phyloP scores from a whole-genome alignment of 306 rosid species.

The Cicer arietinum region DNA sequence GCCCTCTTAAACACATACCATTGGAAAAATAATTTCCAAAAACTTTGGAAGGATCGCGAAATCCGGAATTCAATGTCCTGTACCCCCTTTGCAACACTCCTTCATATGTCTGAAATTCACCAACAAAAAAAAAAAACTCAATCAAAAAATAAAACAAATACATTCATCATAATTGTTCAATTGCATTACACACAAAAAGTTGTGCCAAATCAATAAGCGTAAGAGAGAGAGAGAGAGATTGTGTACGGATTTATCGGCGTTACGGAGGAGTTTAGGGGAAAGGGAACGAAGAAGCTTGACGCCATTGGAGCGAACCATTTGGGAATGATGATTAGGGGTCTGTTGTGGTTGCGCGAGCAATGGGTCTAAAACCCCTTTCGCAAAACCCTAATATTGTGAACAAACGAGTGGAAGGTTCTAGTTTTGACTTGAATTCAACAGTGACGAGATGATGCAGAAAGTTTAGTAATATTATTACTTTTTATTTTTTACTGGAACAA shows the following conservation, averaged over 20 bases:
- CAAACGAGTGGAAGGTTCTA: not conserved
- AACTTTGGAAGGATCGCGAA: conserved; percentile 47
- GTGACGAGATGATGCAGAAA: not conserved
- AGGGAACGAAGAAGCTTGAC: conserved; percentile 58
- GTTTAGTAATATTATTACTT: not conserved
- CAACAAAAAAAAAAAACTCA: not conserved
- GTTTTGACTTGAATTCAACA: not conserved
- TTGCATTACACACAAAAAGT: not conserved
- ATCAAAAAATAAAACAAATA: not conserved
- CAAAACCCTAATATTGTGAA: not conserved
- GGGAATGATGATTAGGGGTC: not conserved
- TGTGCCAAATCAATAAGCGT: not conserved
- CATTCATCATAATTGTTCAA: not conserved
- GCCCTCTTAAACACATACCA: conserved; percentile 46
- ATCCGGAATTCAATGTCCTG: conserved; percentile 58
- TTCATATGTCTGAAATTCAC: conserved; percentile 53
- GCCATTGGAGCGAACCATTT: conserved; percentile 86
- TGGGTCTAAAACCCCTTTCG: conserved; percentile 1
- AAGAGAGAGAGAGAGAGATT: not conserved
- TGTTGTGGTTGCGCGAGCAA: not conserved
- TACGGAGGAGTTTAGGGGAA: conserved; percentile 36
- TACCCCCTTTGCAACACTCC: conserved; percentile 51
- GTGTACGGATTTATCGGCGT: conserved; percentile 44
- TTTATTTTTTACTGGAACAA: not conserved
- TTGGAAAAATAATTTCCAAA: conserved; percentile 47